Base-by-base conservation (phyloP, 768 basidiomycete species). In the Boletus edulis region DNA sequence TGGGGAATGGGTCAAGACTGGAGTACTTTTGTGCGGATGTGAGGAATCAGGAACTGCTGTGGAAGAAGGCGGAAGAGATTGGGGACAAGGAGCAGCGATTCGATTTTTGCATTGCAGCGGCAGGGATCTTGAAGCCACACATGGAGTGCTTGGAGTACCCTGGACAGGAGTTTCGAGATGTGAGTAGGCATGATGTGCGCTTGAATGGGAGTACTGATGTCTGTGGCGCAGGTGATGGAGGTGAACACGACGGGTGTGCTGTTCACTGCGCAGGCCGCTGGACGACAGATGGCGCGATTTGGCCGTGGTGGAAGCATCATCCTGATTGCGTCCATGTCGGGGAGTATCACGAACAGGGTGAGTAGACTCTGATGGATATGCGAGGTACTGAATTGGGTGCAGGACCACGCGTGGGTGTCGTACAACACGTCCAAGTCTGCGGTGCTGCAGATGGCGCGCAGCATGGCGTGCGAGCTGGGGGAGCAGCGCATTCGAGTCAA, bases 381-480 rank as follows among this genome's bases (percentile, higher is more conserved):
- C 7, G 15, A 15, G 49, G 24, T n/a, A 51, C 52, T 57, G 15
- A 51, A 18, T 17, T 8, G 2, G 5, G 41, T 14, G 31, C 58
- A 87, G 89, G 87, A 83, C 59, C 86, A 88, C 60, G 80, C 83
- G 2, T 89, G 86, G 87, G 79, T 84, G 48, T 81, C 86, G 14
- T 91, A 91, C 72, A 89, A 90, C 70, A 77, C 81, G 46, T 87
- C 85, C 73, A 91, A 91, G 70, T 81, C 85, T 1, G 89, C 84
- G 5, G 87, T 91, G 17, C 70, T 90, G 40, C 89, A 91, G 70
- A 89, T 89, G 87, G 83, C 77, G 6, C 81, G 89, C 41, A 89
- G 85, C 67, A 86, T 91, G 87, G 89, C 89, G 4, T 89, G 87
- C 64, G 89, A 91, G 65, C 77, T 91, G 2, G 89, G 86, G 2